Percentiles rank a stretch among this genome's conserved stretches.
Evolutionary conservation across 2,329 filamentous ascomycete species (phyloP).

Genomic region (Arthrobotrys conoides): DNA sequence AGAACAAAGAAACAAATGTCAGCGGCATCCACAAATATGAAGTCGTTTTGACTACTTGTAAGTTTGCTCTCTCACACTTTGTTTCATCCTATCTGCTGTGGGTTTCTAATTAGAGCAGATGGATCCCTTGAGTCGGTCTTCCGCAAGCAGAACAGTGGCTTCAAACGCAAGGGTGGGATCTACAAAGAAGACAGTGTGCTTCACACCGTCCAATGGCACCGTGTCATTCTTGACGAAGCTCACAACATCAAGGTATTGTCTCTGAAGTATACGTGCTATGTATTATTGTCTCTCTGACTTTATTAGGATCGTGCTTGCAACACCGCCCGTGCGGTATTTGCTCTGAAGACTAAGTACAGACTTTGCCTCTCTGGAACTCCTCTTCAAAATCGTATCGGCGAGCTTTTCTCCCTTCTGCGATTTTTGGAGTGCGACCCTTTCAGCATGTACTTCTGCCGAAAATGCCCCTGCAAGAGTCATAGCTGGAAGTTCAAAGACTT

Average conservation of each 20-base stretch:
- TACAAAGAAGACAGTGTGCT: conserved; percentile 85
- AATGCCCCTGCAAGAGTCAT: conserved; percentile 82
- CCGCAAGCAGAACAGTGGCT: conserved; percentile 92
- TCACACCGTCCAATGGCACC: conserved; percentile 88
- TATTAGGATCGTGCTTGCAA: conserved; percentile 81
- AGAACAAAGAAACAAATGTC: conserved; percentile 81
- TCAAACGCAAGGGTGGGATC: conserved; percentile 82
- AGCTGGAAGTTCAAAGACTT: conserved; percentile 76
- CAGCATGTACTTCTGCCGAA: conserved; percentile 92
- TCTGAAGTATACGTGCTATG: background rate
- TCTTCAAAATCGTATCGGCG: conserved; percentile 95
- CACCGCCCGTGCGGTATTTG: conserved; percentile 95
- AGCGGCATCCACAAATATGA: conserved; percentile 85
- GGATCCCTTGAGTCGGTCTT: conserved; percentile 87
- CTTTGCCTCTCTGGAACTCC: conserved; percentile 97
- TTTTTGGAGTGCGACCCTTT: conserved; percentile 92
- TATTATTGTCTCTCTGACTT: conserved; percentile 23
- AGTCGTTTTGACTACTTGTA: conserved; percentile 98
- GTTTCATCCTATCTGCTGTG: background rate
- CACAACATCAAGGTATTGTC: conserved; percentile 86
- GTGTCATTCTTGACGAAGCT: conserved; percentile 93
- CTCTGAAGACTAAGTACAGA: conserved; percentile 86
- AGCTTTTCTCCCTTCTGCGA: conserved; percentile 93
- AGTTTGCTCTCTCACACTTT: conserved; percentile 67
- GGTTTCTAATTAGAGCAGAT: conserved; percentile 65